Base-by-base conservation (phyloP, 2,329 filamentous ascomycete genomes). In the Colletotrichum spaethianum region DNA sequence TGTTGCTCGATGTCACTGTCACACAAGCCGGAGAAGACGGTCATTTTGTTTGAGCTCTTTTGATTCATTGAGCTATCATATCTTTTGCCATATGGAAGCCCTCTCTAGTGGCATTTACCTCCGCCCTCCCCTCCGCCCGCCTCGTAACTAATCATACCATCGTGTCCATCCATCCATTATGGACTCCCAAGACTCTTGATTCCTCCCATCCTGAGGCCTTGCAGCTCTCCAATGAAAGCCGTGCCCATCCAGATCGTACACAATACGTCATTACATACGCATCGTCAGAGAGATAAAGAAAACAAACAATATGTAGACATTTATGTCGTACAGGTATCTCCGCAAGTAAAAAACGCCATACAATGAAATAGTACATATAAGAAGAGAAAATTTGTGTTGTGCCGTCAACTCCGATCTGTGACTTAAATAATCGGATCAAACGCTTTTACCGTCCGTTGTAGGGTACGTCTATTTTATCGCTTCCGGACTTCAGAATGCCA, bases 401-500 rank as follows among this genome's bases (percentile, higher is more conserved):
- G 44, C 72, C 63, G 50, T 53, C 63, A 74, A 74, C 73, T 74
- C 73, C 73, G 61, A 57, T 56, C 40, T 57, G 48, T 36, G 55
- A 42, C 70, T 38, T 46, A 61, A 50, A 62, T 52, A 33, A 28
- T 66, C 62, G 26, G 36, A 62, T 57, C 55, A 62, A 48, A 48
- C 48, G 55, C 72, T 75, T 74, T 72, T 73, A 44, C 50, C 73
- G 62, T 62, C 70, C 68, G 46, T 63, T n/a, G 31, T 52, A 12
- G 60, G 61, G 38, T 26, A 40, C n/a, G 33, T 62, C 33, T 52
- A 52, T 33, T 71, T 33, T 59, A 33, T 57, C 38, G 52, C 53
- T 70, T 59, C 59, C 72, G 63, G 75, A 75, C 73, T 73, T 74
- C 69, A 52, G 64, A 74, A 75, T 75, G 67, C 74, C 74, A 65